Conservation (phyloP, 2,329 filamentous ascomycete species). For the Epichloe gansuensis region DNA sequence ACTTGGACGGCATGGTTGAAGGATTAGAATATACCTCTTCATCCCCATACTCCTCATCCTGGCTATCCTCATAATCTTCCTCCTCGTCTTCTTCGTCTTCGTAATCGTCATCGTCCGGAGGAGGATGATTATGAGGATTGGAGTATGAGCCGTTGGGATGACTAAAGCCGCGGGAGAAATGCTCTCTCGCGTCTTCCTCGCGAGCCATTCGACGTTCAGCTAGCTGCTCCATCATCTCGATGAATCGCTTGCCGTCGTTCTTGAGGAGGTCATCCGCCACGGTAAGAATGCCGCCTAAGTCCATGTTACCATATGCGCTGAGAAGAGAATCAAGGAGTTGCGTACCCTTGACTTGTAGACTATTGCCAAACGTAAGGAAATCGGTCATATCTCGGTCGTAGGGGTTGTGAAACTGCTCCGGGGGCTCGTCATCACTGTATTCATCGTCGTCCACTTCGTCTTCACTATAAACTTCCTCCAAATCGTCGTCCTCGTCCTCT, state of each 20-base stretch:
- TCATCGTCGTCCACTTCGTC: slow-evolving; percentile 46
- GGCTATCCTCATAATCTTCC: slow-evolving; percentile 49
- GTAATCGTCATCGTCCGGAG: slow-evolving; percentile 64
- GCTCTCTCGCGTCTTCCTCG: slow-evolving; percentile 67
- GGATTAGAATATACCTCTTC: slow-evolving; percentile 54
- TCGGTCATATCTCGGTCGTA: slow-evolving; percentile 60
- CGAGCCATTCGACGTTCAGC: slow-evolving; percentile 94
- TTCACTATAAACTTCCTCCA: slow-evolving; percentile 36
- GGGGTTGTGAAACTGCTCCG: slow-evolving; percentile 53
- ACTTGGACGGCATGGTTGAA: slow-evolving; percentile 25
- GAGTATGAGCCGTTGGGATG: slow-evolving; percentile 49
- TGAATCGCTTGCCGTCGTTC: slow-evolving; percentile 98
- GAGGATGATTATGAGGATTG: slow-evolving; percentile 56
- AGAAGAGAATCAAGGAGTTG: slow-evolving; percentile 32
- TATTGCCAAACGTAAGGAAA: slow-evolving; percentile 96
- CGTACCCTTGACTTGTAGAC: slow-evolving; percentile 80
- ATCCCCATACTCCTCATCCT: slow-evolving; percentile 60
- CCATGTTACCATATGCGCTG: slow-evolving; percentile 33
- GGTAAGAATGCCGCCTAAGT: slow-evolving; percentile 86
- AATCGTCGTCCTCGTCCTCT: slow-evolving; percentile 42
- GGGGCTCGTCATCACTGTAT: slow-evolving; percentile 52
- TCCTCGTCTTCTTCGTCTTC: slow-evolving; percentile 53
- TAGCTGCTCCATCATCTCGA: slow-evolving; percentile 99
- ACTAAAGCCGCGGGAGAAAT: slow-evolving; percentile 45
- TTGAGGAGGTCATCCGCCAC: slow-evolving; percentile 97